Evolutionary conservation across 345 rosid genomes (phyloP).

Genomic region (Arabis hirsuta): DNA sequence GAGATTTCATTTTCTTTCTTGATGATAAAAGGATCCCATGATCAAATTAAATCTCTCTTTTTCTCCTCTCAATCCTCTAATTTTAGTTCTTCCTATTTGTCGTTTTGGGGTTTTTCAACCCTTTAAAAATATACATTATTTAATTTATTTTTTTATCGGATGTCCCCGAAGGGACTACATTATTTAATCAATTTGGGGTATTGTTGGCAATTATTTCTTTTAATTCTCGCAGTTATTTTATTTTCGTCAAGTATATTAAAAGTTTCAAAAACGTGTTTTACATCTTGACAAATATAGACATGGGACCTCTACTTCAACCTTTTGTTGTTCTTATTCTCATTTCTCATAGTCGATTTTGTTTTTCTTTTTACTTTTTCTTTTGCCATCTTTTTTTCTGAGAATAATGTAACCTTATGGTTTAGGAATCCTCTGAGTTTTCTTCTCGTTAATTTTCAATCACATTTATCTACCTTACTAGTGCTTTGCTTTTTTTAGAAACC

Average conservation of each 20-base stretch:
- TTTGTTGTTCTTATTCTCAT: constrained; percentile 18
- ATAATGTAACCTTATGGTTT: constrained; percentile 5
- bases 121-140: background rate
- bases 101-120: background rate
- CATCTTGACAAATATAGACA: constrained; percentile 8
- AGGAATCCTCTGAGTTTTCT: constrained; percentile 3
- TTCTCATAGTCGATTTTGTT: background rate
- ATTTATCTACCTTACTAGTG: constrained; percentile 19
- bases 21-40: background rate
- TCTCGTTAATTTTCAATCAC: constrained; percentile 3
- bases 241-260: background rate
- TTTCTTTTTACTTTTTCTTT: background rate
- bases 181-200: background rate
- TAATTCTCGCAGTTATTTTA: background rate
- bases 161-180: background rate
- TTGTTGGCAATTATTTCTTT: background rate
- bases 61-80: too few relatives aligned
- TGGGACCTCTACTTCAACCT: constrained; percentile 20
- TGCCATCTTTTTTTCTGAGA: constrained; percentile 12
- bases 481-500: constrained; percentile 12
- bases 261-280: background rate
- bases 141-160: too few relatives aligned
- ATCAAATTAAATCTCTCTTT: too few relatives aligned
- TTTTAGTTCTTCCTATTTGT: background rate
- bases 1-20: background rate